Evolutionary conservation across 768 basidiomycete species (phyloP).

Genomic region (Pulveroboletus sp.): DNA sequence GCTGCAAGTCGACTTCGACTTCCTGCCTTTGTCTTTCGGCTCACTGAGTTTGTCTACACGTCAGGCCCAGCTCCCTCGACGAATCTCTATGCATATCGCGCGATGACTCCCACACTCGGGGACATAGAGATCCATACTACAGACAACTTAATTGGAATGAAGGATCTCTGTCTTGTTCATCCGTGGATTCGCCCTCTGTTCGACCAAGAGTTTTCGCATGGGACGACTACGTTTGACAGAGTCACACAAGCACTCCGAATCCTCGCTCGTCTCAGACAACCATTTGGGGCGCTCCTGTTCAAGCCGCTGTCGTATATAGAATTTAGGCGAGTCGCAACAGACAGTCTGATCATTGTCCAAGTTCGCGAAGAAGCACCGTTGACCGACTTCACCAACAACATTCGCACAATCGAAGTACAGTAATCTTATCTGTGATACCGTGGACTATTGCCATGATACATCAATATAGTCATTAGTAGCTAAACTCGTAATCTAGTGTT

Average conservation of each 20-base stretch:
- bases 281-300: constrained; percentile 6
- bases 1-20: constrained; percentile 1
- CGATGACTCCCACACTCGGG: background rate
- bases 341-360: constrained; percentile 5
- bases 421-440: background rate
- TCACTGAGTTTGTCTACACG: background rate
- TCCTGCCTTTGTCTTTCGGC: background rate
- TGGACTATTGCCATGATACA: background rate
- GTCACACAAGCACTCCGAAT: background rate
- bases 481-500: background rate
- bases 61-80: background rate
- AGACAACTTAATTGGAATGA: background rate
- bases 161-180: constrained; percentile 6
- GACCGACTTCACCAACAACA: background rate
- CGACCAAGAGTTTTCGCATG: background rate
- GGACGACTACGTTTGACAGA: background rate
- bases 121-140: constrained; percentile 2
- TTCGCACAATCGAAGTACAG: background rate
- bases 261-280: background rate
- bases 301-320: background rate
- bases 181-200: constrained; percentile 10
- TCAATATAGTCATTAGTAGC: background rate
- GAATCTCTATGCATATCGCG: background rate
- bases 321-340: constrained; percentile 10
- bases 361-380: constrained; percentile 1